Base-by-base conservation (phyloP, 306 rosid species). In the Hylodesmum podocarpum region DNA sequence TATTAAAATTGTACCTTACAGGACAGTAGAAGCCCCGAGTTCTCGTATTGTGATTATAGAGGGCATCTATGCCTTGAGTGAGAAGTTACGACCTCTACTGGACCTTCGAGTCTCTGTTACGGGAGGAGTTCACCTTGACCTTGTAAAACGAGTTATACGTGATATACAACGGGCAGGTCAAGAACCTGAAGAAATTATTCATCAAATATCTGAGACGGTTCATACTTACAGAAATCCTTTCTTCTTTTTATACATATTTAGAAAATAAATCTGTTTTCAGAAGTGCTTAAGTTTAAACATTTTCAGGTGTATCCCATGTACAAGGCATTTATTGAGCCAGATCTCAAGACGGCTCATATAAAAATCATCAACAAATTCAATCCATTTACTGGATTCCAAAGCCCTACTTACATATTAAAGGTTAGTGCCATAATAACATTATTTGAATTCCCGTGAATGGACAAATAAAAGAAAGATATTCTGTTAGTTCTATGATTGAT, bases 61-160 rank as follows among this genome's bases (percentile, higher is more conserved):
- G 81, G 99, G 99, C 77, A 96, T 96, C 78, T 96, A 92, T 87
- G 99, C 99, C 41, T 86, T 96, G 89, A 92, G 88, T 77, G 99
- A 96, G 87, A 96, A 78, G 84, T 78, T 96, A 86, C 87, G 99
- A 71, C 95, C 93, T 72, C 82, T 91, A 41, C 86, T 96, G 87
- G 99, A 96, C 83, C 97, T 96, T 66, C 86, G 96, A 80, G 96
- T 96, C 53, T 96, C 98, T 82, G 99, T 96, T 76, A 96, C 94
- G 8, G 99, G 99, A 12, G 99, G 98, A 87, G 99, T 96, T 80
- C 99, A 96, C 89, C 89, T 96, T 83, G 99, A 96, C 87, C 98
- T 96, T 63, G 98, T 96, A 63, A 96, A 96, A 82, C 82, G 99
- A 83, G 99, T 96, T 64, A 86, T 96, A 65, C 92, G 99, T 63